Evolutionary conservation across 1,139 yeast species (phyloP), one percentile per base, ranked within the genome.

Genomic region (Nakaseomyces nivariensis): DNA sequence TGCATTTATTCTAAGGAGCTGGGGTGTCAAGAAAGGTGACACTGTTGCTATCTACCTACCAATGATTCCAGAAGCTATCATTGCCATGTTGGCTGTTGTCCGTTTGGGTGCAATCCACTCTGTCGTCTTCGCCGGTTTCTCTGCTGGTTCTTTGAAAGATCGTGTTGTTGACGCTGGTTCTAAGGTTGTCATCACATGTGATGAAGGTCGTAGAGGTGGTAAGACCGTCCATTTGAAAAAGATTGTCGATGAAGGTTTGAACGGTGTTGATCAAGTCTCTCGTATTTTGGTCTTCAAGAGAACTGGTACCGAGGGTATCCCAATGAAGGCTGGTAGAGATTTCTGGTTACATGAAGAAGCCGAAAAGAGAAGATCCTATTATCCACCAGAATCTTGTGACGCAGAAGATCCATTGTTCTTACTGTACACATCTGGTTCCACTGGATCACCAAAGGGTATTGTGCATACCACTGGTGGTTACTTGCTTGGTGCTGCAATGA

Each of bases 371-470:
- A 80, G 94, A 61, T 86, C 92, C 52, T 90, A 88, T 72, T 71
- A 81, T 57, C 88, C 97, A 48, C 95, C 96, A 49, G 87, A 80
- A 41, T 81, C 96, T 46, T 96, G 89, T 55, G 79, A 81, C 69
- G 71, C 96, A 47, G 97, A 89, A 73, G 95, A 89, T 72, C 96
- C 97, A 52, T 75, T 89, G 59, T 89, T 89, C 76, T 75, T 89
- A 72, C 79, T 89, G 58, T 89, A 89, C 73, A 89, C 97, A 51
- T 87, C 96, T 31, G 97, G 97, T 56, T 88, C 96, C 43, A 90
- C 97, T 49, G 97, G 97, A 59, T 82, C 95, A 66, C 98, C 97
- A 69, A 90, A 90, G 77, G 97, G 97, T 71, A 96, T 90, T 58
- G 94, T 88, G 56, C 97, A 90, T 72, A 75, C 88, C 56, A 90